A percentile compares a stretch with the other conserved stretches of the same genome.
Evolutionary conservation across 1,284 basidiomycete genomes (phyloP).

Genomic region (Irpex sp.): DNA sequence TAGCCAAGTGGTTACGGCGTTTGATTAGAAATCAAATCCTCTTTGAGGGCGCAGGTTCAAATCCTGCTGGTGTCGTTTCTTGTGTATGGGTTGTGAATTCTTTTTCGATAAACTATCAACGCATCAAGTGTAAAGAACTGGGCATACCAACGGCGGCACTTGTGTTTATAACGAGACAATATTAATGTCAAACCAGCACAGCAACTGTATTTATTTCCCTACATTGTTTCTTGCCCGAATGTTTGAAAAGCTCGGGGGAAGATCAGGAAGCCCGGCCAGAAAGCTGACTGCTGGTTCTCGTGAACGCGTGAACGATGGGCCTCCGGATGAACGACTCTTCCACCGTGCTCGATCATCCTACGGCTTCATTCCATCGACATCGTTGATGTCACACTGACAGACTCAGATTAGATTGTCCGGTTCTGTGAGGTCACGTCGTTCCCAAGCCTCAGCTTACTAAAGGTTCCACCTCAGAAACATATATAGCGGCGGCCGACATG

Average conservation of each 20-base stretch:
- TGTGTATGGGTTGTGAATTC: background rate
- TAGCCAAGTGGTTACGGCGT: constrained; percentile 1
- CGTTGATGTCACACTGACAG: too few species aligned
- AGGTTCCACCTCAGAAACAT: background rate
- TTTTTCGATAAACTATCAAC: background rate
- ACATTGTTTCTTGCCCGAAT: too few species aligned
- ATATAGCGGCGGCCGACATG: background rate
- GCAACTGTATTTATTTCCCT: too few species aligned
- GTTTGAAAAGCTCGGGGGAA: too few species aligned
- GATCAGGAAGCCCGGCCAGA: too few species aligned
- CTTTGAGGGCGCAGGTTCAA: constrained; percentile 1
- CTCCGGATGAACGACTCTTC: background rate
- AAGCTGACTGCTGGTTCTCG: too few species aligned
- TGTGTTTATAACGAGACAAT: too few species aligned
- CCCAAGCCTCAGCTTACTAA: background rate
- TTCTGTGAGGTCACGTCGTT: background rate
- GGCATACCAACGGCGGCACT: background rate
- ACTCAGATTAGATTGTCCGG: background rate
- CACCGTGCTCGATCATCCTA: background rate
- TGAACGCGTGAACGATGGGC: too few species aligned
- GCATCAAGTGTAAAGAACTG: background rate
- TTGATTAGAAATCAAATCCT: constrained; percentile 1
- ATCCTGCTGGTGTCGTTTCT: background rate
- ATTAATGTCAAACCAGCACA: too few species aligned
- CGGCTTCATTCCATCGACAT: background rate